Evolutionary conservation across 2,329 filamentous ascomycete genomes (phyloP), one percentile per base, ranked within the genome.

Genomic region (Aspergillus unguis): DNA sequence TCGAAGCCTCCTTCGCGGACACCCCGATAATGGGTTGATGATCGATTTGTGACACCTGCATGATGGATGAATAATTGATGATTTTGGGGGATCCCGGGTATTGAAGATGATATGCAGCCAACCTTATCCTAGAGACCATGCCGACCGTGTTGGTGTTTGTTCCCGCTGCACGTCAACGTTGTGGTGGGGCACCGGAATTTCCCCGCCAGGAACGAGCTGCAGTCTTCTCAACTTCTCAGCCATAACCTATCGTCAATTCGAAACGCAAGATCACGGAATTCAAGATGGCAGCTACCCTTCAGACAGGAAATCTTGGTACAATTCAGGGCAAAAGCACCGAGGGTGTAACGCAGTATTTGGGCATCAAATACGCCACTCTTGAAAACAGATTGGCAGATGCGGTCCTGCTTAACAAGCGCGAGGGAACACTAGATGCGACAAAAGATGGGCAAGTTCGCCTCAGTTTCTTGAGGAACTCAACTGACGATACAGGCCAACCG

Each of bases 291-390:
- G 32, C 52, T 26, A 11, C 47, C 8, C 44, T 71, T 5, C 57
- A 62, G 40, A 66, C 65, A 4, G 63, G 61, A 23, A 53, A 50
- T 4, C 58, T 71, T 17, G 68, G 68, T 8, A 54, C 63, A 10
- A 61, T 71, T 35, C 60, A 55, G 11, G 69, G 67, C 23, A 60
- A 55, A 37, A 55, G 46, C 6, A 53, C 50, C 3, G 66, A 68
- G 6, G 58, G 62, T 2, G 64, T 69, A 5, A 59, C 59, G 6
- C 65, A 71, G 46, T 74, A 68, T 50, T 58, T 68, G 2, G 71
- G 71, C 1, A 62, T 73, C 33, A 66, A 72, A 60, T 73, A 73
- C 58, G 71, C 71, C 6, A 66, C 62, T 7, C 46, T 73, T 5
- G 58, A 61, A 23, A 55, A 72, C 47, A 58, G 66, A 33, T 59